Evolutionary conservation across 306 rosid genomes (phyloP).

Genomic region (Malus asiatica): DNA sequence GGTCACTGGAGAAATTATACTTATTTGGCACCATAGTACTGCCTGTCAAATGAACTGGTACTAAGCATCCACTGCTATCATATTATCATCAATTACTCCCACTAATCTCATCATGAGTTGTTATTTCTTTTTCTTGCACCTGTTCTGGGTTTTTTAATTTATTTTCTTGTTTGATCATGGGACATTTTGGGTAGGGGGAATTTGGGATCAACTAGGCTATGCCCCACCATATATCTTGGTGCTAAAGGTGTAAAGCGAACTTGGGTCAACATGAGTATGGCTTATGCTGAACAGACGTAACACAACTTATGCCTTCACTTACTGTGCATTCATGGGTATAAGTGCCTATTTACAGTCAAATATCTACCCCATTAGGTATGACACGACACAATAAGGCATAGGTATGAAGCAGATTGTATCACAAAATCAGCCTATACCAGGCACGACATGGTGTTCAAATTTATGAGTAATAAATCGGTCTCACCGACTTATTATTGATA

Average conservation of each 20-base stretch:
- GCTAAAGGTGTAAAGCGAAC: background rate
- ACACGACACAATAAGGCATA: too few species aligned
- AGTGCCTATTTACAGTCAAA: background rate
- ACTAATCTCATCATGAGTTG: too few species aligned
- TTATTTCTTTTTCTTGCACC: too few species aligned
- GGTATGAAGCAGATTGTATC: background rate
- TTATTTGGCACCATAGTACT: too few species aligned
- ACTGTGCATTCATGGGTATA: background rate
- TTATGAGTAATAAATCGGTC: too few species aligned
- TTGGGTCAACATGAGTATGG: background rate
- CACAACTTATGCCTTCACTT: background rate
- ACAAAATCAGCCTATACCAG: background rate
- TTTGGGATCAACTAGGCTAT: background rate
- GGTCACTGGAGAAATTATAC: too few species aligned
- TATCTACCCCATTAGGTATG: background rate
- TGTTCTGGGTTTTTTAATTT: too few species aligned
- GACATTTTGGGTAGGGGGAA: background rate
- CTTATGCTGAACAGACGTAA: background rate
- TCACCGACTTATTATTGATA: too few species aligned
- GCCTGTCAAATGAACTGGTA: too few species aligned
- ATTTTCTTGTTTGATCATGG: background rate
- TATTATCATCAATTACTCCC: too few species aligned
- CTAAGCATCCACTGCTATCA: too few species aligned
- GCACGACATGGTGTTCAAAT: background rate
- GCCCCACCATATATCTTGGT: background rate